Evolutionary conservation across 352 stramenopile species (phyloP).

Genomic region (Aphanomyces invadans): DNA sequence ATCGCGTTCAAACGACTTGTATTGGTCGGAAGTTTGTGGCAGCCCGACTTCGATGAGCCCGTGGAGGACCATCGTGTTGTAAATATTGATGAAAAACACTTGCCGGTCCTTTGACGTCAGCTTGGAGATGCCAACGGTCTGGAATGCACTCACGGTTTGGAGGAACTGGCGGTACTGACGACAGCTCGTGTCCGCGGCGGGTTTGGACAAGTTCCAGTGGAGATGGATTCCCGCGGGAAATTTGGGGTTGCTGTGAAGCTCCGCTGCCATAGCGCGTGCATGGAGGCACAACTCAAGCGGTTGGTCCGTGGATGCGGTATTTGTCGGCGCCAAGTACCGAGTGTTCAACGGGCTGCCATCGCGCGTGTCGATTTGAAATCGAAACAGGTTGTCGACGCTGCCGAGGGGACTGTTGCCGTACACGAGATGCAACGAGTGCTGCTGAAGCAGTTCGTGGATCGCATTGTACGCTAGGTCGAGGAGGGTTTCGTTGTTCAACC

Average conservation of each 20-base stretch:
- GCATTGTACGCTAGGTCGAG: constrained; percentile 2
- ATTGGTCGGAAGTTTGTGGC: constrained; percentile 76
- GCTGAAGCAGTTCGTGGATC: constrained; percentile 3
- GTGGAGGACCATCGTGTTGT: constrained; percentile 84
- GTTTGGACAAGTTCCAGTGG: constrained; percentile 45
- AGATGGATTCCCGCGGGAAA: constrained; percentile 57
- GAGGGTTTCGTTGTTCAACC: background rate
- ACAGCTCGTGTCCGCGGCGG: constrained; percentile 11
- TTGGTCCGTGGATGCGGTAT: constrained; percentile 34
- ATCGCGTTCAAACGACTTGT: constrained; percentile 77
- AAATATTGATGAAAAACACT: constrained; percentile 86
- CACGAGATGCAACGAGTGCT: constrained; percentile 11
- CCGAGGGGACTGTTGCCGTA: constrained; percentile 4
- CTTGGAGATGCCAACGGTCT: constrained; percentile 59
- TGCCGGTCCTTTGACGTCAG: constrained; percentile 78
- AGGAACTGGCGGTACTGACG: constrained; percentile 68
- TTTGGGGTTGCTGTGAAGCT: constrained; percentile 52
- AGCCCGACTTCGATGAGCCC: constrained; percentile 77
- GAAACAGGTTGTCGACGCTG: constrained; percentile 41
- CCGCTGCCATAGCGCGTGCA: constrained; percentile 51
- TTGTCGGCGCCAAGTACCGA: constrained; percentile 50
- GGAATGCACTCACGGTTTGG: constrained; percentile 51
- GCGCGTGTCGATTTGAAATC: constrained; percentile 74
- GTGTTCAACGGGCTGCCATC: constrained; percentile 53
- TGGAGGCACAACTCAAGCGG: constrained; percentile 67